Evolutionary conservation across 2,329 filamentous ascomycete genomes (phyloP).

Genomic region (Truncatella angustata): DNA sequence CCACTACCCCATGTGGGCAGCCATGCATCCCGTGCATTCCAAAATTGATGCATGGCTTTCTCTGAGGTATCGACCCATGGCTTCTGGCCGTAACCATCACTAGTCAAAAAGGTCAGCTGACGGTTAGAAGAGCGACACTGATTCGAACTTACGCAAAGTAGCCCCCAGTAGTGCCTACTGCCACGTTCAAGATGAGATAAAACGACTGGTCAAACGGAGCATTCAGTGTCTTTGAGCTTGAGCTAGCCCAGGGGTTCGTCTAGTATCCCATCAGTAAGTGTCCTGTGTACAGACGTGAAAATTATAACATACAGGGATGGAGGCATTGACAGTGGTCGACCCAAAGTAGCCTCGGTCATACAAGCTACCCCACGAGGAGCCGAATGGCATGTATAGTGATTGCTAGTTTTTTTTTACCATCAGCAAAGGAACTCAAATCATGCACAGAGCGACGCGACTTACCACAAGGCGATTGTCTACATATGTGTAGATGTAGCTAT

Average conservation of each 20-base stretch:
- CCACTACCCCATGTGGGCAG: conserved; percentile 45
- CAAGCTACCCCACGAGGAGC: conserved; percentile 28
- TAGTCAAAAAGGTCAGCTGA: conserved; percentile 19
- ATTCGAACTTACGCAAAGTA: conserved; percentile 37
- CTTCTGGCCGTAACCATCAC: conserved; percentile 41
- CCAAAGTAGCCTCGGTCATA: conserved; percentile 43
- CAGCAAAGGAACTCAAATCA: not conserved
- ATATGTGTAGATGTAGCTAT: conserved; percentile 53
- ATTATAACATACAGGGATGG: conserved; percentile 38
- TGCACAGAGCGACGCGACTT: conserved; percentile 26
- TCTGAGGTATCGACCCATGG: conserved; percentile 43
- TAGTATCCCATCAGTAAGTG: not conserved
- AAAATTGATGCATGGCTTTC: conserved; percentile 40
- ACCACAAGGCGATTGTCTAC: conserved; percentile 42
- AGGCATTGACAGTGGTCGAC: too few relatives aligned
- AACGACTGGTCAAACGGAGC: conserved; percentile 53
- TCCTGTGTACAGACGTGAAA: conserved; percentile 22
- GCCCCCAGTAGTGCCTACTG: conserved; percentile 46
- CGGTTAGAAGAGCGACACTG: not conserved
- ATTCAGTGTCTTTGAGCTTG: conserved; percentile 30
- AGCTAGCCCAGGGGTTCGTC: conserved; percentile 41
- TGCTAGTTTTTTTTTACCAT: not conserved
- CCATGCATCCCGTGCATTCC: conserved; percentile 38
- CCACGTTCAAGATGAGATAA: conserved; percentile 50
- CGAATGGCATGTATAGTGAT: conserved; percentile 33